These are phyloP conservation scores for Hymenoscyphus albidus DNA, from an alignment of 2,329 filamentous ascomycete species.

Conservation along the genomic window DNA sequence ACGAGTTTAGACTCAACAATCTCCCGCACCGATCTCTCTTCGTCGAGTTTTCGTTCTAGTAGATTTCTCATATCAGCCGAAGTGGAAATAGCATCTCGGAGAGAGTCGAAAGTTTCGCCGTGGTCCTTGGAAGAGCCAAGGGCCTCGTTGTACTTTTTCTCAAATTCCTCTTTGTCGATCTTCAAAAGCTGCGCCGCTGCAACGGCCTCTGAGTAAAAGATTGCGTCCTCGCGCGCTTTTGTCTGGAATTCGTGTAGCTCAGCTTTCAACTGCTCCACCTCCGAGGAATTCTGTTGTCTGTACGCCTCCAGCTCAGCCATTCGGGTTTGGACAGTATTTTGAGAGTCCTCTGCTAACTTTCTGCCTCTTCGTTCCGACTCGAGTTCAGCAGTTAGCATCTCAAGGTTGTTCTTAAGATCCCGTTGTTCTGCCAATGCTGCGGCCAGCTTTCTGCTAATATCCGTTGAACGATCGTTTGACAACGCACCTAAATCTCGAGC, in stretches of 20 bases:
- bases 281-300: constrained; percentile 76
- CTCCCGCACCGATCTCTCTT: constrained; percentile 75
- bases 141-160: constrained; percentile 63
- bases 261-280: constrained; percentile 79
- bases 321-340: constrained; percentile 75
- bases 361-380: constrained; percentile 77
- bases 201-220: constrained; percentile 72
- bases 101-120: constrained; percentile 64
- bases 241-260: constrained; percentile 80
- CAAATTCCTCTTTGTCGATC: constrained; percentile 80
- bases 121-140: constrained; percentile 66
- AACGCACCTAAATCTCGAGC: constrained; percentile 55
- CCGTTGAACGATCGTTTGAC: constrained; percentile 61
- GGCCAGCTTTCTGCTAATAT: constrained; percentile 81
- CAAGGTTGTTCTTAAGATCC: constrained; percentile 74
- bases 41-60: constrained; percentile 76
- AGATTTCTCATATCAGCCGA: constrained; percentile 73
- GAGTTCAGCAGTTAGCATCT: constrained; percentile 65
- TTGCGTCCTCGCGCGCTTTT: constrained; percentile 73
- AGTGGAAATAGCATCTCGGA: constrained; percentile 73
- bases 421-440: constrained; percentile 72
- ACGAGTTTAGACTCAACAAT: constrained; percentile 71
- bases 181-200: constrained; percentile 70
- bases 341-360: constrained; percentile 83
- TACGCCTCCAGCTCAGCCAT: constrained; percentile 80